Base-by-base conservation (phyloP, 2,329 filamentous ascomycete genomes). In the Pseudogymnoascus sp. region DNA sequence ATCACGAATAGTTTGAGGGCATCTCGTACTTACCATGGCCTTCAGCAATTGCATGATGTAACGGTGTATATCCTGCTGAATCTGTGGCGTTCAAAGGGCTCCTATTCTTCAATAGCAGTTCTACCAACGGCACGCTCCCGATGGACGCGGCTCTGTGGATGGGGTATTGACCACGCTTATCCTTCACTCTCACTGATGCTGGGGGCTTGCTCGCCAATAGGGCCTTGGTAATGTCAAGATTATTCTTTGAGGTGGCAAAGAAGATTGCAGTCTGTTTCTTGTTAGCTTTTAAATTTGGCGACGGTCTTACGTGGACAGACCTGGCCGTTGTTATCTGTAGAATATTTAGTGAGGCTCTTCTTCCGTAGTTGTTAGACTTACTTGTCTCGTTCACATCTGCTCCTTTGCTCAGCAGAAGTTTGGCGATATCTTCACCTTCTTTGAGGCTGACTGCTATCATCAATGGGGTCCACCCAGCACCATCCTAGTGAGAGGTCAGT, bases 61-160 rank as follows among this genome's bases (percentile, higher is more conserved):
- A 77, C 3, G 94, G 87, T 21, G 94, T 97, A 71, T 89, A 85
- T 0, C 92, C 92, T 65, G 90, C 84, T 34, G 78, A 77, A 74
- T 99, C 94, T 2, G 87, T 85, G 2, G 90, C 85, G 72, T 96
- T 90, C 21, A 97, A 70, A 0, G 92, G 92, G 65, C 90, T 95
- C 65, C 78, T 80, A 66, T 89, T 82, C 67, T 89, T 83, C 13
- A 96, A 75, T 12, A 99, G 76, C 35, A 95, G 75, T 67, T 85
- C 88, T 55, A 95, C 79, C 76, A 99, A 90, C 4, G 92, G 91
- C n/a, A 88, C 82, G 3, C 88, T 92, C 5, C 95, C 95, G 3
- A 91, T 83, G 2, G 94, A 92, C 0, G 94, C 92, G 2, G 94
- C 94, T 15, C 94, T 84, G 73, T 99, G 95, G 23, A 99, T 80